Evolutionary conservation across 257 asterid species (phyloP), one percentile per base, ranked within the genome.

Genomic region (Eucommia ulmoides): DNA sequence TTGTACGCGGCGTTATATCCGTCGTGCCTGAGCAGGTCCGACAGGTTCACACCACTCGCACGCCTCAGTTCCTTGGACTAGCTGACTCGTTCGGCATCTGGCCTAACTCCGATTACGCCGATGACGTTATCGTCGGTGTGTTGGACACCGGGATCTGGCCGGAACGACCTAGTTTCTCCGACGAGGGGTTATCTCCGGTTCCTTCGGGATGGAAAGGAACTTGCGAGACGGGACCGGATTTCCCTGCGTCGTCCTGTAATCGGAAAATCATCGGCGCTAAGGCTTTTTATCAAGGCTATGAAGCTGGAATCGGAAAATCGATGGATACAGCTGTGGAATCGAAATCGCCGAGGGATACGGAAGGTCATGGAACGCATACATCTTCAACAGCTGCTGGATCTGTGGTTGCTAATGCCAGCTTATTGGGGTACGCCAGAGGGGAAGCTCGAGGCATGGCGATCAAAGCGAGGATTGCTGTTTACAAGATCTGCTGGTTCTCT

Each of bases 131-230:
- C 54, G 33, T 89, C 16, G 96, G 96, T 2, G 71, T 89, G 16
- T 73, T 89, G 2, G 98, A 89, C 48, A 89, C 98, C 1, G 98
- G 98, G 2, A 85, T 89, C 58, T 89, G 96, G 94, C 98, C 96
- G 9, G 88, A 89, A 70, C 58, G 93, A 10, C 63, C 54, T n/a
- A 89, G 98, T 60, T 89, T 89, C 74, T 73, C 82, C 48, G 98
- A 81, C 17, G 86, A 69, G 29, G 86, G 81, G 0, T 73, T 89
- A 0, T 66, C 93, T 2, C 62, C 82, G 0, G 76, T 81, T 19
- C 98, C 98, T 3, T 51, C 83, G 0, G 46, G 49, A 1, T 89
- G 98, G 98, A 85, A 73, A 60, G 98, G 96, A 9, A 59, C 62
- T 9, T 89, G 98, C 65, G 81, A 67, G n/a, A 72, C 65, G 10